Conservation (phyloP, 768 basidiomycete genomes). For the Fomitopsis serialis region DNA sequence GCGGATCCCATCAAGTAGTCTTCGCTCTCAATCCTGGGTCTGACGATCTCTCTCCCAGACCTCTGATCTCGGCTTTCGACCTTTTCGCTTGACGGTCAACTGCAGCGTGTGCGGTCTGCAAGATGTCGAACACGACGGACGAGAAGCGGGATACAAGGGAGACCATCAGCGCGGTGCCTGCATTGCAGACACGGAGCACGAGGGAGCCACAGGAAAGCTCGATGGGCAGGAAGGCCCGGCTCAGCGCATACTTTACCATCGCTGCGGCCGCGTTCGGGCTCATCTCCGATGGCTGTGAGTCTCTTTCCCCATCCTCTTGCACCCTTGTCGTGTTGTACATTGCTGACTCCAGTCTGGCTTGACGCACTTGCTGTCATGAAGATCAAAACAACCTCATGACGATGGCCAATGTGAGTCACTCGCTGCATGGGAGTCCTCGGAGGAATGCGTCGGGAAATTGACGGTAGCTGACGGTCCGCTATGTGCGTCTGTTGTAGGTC, state of each 20-base stretch:
- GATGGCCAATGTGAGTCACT: constrained; percentile 48
- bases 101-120: too few species aligned
- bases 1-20: too few species aligned
- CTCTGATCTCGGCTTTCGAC: too few species aligned
- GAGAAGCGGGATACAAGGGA: too few species aligned
- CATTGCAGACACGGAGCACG: not conserved
- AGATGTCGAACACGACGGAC: too few species aligned
- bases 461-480: constrained; percentile 3
- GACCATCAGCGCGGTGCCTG: too few species aligned
- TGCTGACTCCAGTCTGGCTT: not conserved
- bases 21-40: too few species aligned
- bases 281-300: constrained; percentile 33
- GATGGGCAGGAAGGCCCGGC: constrained; percentile 31
- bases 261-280: constrained; percentile 59
- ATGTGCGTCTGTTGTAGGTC: constrained; percentile 35
- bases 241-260: constrained; percentile 62
- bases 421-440: not conserved
- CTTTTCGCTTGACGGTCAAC: too few species aligned
- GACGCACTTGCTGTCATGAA: not conserved
- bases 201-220: not conserved
- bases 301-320: not conserved
- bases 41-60: too few species aligned
- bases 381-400: constrained; percentile 73
- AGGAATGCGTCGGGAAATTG: not conserved
- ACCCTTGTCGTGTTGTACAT: not conserved